These are phyloP conservation scores for Aspergillus japonicus DNA, from an alignment of 2,329 filamentous ascomycete species.

Conservation along the genomic window DNA sequence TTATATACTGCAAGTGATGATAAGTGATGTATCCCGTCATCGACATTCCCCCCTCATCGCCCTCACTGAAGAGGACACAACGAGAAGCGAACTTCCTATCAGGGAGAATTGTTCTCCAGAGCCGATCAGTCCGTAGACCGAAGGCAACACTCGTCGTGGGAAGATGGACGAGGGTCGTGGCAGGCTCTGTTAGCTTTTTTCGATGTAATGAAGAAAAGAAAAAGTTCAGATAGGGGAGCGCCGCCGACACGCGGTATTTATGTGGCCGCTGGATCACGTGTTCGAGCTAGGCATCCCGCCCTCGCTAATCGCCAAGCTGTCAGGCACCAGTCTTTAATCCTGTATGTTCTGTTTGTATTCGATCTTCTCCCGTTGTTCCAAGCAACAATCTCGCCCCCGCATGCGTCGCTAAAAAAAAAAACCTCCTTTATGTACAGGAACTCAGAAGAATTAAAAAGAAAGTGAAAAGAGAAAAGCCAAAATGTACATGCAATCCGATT, in stretches of 20 bases:
- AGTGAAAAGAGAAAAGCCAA: not conserved
- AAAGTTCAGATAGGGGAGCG: constrained; percentile 20
- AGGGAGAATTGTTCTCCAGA: constrained; percentile 62
- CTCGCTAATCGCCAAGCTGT: not conserved
- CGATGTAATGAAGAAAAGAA: constrained; percentile 48
- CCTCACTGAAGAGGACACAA: constrained; percentile 69
- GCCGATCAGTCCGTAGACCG: constrained; percentile 56
- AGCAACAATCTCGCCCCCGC: not conserved
- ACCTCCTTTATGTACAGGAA: too few species aligned
- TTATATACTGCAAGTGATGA: constrained; percentile 20
- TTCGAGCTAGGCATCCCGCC: constrained; percentile 23
- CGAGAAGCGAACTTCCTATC: constrained; percentile 71
- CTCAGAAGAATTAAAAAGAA: not conserved
- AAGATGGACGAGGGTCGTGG: constrained; percentile 66
- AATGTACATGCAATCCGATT: not conserved
- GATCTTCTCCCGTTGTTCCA: too few species aligned
- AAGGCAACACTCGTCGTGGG: constrained; percentile 68
- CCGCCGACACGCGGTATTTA: constrained; percentile 22
- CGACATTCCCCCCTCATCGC: constrained; percentile 70
- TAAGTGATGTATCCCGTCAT: constrained; percentile 60
- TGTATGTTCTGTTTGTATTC: too few species aligned
- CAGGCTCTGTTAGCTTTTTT: constrained; percentile 64
- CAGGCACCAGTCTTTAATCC: too few species aligned
- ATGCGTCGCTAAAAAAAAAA: not conserved
- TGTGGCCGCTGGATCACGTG: constrained; percentile 34